Evolutionary conservation across 768 basidiomycete species (phyloP).

Genomic region (Tubosaeta brunneosetosa): DNA sequence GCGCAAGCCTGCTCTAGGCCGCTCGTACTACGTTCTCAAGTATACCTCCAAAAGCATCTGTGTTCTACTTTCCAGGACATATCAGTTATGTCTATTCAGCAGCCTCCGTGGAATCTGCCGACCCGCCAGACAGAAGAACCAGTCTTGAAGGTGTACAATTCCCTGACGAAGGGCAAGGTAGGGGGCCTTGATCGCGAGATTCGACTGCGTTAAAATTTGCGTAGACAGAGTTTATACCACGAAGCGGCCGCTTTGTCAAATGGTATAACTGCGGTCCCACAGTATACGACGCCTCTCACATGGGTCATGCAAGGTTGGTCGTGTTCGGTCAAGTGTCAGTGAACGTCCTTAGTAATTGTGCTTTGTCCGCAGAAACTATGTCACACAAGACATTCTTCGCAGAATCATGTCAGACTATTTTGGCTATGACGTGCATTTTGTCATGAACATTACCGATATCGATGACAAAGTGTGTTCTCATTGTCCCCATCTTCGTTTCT

Average conservation of each 20-base stretch:
- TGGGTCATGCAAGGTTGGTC: conserved; percentile 91
- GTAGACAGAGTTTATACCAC: conserved; percentile 75
- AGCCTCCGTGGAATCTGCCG: conserved; percentile 50
- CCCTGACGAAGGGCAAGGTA: conserved; percentile 87
- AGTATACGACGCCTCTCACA: conserved; percentile 96
- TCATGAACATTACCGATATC: conserved; percentile 99
- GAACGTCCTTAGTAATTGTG: neutral
- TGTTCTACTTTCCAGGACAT: conserved; percentile 3
- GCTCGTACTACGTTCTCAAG: conserved; percentile 6
- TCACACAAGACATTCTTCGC: conserved; percentile 26
- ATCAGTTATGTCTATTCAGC: conserved; percentile 50
- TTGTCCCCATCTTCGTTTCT: conserved; percentile 1
- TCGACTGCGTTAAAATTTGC: conserved; percentile 3
- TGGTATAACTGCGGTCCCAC: conserved; percentile 99
- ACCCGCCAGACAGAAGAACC: conserved; percentile 40
- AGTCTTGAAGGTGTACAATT: conserved; percentile 77
- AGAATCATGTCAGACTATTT: conserved; percentile 93
- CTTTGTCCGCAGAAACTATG: conserved; percentile 72
- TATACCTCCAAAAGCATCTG: conserved; percentile 2
- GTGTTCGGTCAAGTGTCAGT: neutral
- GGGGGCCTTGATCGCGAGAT: conserved; percentile 25
- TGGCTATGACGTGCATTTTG: conserved; percentile 95
- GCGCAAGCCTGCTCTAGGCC: conserved; percentile 12
- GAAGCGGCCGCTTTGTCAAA: conserved; percentile 69
- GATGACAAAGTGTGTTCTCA: conserved; percentile 81